Evolutionary conservation across 441 rosid genomes (phyloP).

Genomic region (Flueggea neowawraea): DNA sequence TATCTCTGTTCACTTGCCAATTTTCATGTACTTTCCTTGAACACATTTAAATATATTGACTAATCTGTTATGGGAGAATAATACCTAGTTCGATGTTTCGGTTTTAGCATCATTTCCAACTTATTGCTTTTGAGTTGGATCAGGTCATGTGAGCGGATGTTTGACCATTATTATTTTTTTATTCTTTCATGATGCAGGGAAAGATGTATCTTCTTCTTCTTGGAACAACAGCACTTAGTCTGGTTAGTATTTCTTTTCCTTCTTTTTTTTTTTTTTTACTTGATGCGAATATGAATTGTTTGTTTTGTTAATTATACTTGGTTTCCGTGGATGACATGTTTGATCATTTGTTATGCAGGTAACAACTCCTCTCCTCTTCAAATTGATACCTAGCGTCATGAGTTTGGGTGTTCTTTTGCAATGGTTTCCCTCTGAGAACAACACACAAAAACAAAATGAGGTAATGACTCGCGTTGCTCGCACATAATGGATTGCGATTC

Average conservation of each 20-base stretch:
- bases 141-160: too few species aligned
- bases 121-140: too few species aligned
- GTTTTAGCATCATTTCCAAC: too few species aligned
- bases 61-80: too few species aligned
- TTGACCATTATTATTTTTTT: too few species aligned
- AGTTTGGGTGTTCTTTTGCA: slow-evolving; percentile 82
- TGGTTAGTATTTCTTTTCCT: slow-evolving; percentile 46
- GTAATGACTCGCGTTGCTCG: slow-evolving; percentile 33
- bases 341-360: slow-evolving; percentile 44
- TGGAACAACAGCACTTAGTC: slow-evolving; percentile 95
- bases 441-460: slow-evolving; percentile 38
- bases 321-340: slow-evolving; percentile 4
- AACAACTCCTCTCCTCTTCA: slow-evolving; percentile 86
- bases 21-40: background rate
- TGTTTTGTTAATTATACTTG: slow-evolving; percentile 1
- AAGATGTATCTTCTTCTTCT: slow-evolving; percentile 98
- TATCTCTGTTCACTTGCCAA: slow-evolving; percentile 9
- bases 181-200: slow-evolving; percentile 46
- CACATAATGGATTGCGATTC: background rate
- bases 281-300: background rate
- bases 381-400: slow-evolving; percentile 73
- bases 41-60: background rate
- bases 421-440: slow-evolving; percentile 77
- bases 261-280: too few species aligned
- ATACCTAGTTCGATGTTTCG: too few species aligned